These are phyloP conservation scores for Maudiozyma pseudohumilis DNA, from an alignment of 805 yeast genomes.

Conservation along the genomic window DNA sequence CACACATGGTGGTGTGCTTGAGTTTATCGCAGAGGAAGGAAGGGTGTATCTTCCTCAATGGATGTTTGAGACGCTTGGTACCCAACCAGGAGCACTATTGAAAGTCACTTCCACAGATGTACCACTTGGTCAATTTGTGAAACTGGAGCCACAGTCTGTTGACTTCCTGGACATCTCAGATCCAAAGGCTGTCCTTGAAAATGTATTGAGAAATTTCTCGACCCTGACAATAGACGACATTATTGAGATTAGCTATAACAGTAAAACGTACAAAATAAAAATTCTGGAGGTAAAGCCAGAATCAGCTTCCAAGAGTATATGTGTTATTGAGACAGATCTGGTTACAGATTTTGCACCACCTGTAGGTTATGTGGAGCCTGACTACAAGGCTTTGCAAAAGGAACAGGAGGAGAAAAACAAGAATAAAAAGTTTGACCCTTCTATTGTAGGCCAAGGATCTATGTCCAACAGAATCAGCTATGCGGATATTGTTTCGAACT, in stretches of 20 bases:
- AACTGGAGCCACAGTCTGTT: slow-evolving; percentile 89
- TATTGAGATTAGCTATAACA: slow-evolving; percentile 77
- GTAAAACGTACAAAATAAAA: slow-evolving; percentile 64
- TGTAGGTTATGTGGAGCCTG: slow-evolving; percentile 94
- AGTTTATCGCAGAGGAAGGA: slow-evolving; percentile 96
- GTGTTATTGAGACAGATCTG: slow-evolving; percentile 93
- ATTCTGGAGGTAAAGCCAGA: slow-evolving; percentile 85
- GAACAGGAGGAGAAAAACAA: slow-evolving; percentile 24
- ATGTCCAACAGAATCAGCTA: slow-evolving; percentile 64
- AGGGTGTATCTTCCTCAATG: slow-evolving; percentile 90
- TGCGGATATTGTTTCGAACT: slow-evolving; percentile 43
- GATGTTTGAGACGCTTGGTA: slow-evolving; percentile 76
- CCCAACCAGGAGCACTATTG: slow-evolving; percentile 73
- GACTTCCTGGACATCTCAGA: slow-evolving; percentile 89
- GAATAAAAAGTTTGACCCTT: slow-evolving; percentile 24
- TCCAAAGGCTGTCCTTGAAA: slow-evolving; percentile 94
- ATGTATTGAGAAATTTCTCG: slow-evolving; percentile 80
- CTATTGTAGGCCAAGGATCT: slow-evolving; percentile 43
- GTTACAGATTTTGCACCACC: slow-evolving; percentile 99
- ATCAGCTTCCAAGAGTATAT: slow-evolving; percentile 52
- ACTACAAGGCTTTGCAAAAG: slow-evolving; percentile 34
- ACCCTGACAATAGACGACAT: slow-evolving; percentile 78
- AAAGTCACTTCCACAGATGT: slow-evolving; percentile 68
- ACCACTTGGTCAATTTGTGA: slow-evolving; percentile 80
- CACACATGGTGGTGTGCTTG: slow-evolving; percentile 91